These are phyloP conservation scores for Neophaeococcomyces mojaviensis DNA, from an alignment of 2,329 filamentous ascomycete genomes.

Conservation along the genomic window DNA sequence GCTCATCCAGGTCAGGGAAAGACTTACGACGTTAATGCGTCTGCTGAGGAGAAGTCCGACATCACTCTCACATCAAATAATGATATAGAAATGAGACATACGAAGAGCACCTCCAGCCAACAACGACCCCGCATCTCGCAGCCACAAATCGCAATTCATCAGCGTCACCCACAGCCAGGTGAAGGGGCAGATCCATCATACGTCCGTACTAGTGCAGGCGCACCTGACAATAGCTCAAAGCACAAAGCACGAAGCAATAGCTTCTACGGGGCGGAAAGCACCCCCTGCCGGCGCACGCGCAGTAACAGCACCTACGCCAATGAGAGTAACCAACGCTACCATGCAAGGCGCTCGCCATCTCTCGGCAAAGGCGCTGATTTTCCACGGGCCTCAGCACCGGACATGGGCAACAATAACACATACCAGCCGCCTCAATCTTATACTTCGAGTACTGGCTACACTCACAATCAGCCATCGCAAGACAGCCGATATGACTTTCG, in stretches of 20 bases:
- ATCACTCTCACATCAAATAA: slow-evolving; percentile 9
- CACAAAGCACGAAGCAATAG: slow-evolving; percentile 16
- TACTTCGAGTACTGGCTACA: neutral
- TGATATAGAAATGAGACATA: slow-evolving; percentile 4
- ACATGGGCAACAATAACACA: neutral
- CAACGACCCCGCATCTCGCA: slow-evolving; percentile 5
- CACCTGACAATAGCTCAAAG: neutral
- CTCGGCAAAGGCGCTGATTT: neutral
- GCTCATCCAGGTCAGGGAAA: slow-evolving; percentile 54
- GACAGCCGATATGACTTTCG: slow-evolving; percentile 1
- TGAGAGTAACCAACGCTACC: neutral
- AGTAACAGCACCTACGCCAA: slow-evolving; percentile 5
- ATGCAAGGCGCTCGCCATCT: slow-evolving; percentile 3
- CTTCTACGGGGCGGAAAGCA: slow-evolving; percentile 5
- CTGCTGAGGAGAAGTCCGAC: slow-evolving; percentile 23
- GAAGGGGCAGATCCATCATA: slow-evolving; percentile 15
- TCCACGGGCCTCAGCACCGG: neutral
- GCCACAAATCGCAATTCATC: slow-evolving; percentile 20
- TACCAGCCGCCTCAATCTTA: neutral
- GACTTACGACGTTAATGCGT: slow-evolving; percentile 34
- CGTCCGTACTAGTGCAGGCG: slow-evolving; percentile 7
- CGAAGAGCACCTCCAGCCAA: slow-evolving; percentile 8
- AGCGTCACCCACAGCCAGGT: too few relatives aligned
- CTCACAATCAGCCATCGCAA: neutral
- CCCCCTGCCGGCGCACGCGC: slow-evolving; percentile 16